Base-by-base conservation (phyloP, 225 moss, liverwort and hornwort species). In the Polytrichum commune region DNA sequence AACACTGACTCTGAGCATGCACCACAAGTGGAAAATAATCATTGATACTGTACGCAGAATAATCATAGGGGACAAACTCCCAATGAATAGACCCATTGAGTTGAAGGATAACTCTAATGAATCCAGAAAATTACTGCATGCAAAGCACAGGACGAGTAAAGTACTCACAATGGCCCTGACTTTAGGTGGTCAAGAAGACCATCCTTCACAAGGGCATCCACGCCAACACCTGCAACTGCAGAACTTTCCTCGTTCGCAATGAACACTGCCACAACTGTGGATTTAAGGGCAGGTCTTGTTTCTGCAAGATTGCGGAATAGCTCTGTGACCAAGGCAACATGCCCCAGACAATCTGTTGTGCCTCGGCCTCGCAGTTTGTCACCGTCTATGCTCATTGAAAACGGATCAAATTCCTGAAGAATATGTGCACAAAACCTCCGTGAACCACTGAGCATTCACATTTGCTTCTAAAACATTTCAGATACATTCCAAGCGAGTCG, bases 191-290 rank as follows among this genome's bases (percentile, higher is more conserved):
- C 90, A 29, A 92, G 90, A 35, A 88, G 80, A 10, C 88, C 88
- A 68, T 88, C 77, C 65, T 84, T 81, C 8, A 92, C 90, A 27
- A 92, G 88, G 66, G 86, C 88, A 66, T 92, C 92, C 71, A 92
- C 81, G 24, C 90, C 90, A 46, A 92, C 84, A 53, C 83, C 84
- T 73, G 80, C 57, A 53, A 72, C 81, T 27, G 86, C 74, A 26
- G 86, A 76, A 58, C 82, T 92, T 75, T 92, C 92, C 74, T 90
- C 92, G 53, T 90, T 92, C 4, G 90, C 92, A 60, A 92, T 92
- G 27, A 90, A 90, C 23, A 92, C 90, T 25, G 81, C 92, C 53
- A 88, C 84, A 27, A 90, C 82, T 19, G 84, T 82, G 38, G 74
- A 75, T 75, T 86, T 86, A 63, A 92, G 76, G 24, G 54, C 55